Percentiles rank a stretch among this genome's conserved stretches.
Conservation (phyloP, 2,329 filamentous ascomycete genomes). For the Aspergillus thermomutatus region DNA sequence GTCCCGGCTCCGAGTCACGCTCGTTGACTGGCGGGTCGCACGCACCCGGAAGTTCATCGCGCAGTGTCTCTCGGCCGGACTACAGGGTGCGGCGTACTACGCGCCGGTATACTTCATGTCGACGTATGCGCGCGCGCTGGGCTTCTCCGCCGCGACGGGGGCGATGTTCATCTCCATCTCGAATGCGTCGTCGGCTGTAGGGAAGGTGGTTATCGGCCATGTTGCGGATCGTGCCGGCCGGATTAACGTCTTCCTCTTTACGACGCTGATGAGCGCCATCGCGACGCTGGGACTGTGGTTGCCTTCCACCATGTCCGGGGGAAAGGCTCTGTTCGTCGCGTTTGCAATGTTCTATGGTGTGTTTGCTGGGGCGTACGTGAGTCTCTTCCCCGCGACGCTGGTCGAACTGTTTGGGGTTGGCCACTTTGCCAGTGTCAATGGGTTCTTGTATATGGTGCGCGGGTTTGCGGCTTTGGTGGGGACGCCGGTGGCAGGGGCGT, state of each 20-base stretch:
- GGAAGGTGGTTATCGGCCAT: slow-evolving; percentile 39
- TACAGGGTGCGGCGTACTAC: slow-evolving; percentile 40
- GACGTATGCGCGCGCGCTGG: slow-evolving; percentile 39
- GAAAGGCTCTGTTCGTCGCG: slow-evolving; percentile 23
- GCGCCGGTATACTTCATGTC: slow-evolving; percentile 42
- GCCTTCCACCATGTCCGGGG: slow-evolving; percentile 12
- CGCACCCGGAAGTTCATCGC: slow-evolving; percentile 32
- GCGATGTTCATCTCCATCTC: slow-evolving; percentile 42
- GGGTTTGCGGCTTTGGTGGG: slow-evolving; percentile 38
- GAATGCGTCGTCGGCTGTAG: slow-evolving; percentile 41
- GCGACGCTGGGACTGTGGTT: slow-evolving; percentile 27
- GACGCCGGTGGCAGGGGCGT: slow-evolving; percentile 32
- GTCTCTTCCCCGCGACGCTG: slow-evolving; percentile 39
- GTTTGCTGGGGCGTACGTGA: slow-evolving; percentile 38
- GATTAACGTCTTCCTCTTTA: slow-evolving; percentile 39
- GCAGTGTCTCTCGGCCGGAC: slow-evolving; percentile 34
- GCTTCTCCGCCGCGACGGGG: slow-evolving; percentile 34
- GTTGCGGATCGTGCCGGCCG: slow-evolving; percentile 38
- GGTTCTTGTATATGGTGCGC: slow-evolving; percentile 39
- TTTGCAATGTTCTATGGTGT: slow-evolving; percentile 35
- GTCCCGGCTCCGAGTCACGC: slow-evolving; percentile 25
- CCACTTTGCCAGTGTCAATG: slow-evolving; percentile 38
- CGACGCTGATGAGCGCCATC: slow-evolving; percentile 29
- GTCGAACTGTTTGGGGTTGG: slow-evolving; percentile 40
- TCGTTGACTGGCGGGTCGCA: slow-evolving; percentile 30